Conservation (phyloP, 2,329 filamentous ascomycete genomes). For the Corynespora cassiicola region DNA sequence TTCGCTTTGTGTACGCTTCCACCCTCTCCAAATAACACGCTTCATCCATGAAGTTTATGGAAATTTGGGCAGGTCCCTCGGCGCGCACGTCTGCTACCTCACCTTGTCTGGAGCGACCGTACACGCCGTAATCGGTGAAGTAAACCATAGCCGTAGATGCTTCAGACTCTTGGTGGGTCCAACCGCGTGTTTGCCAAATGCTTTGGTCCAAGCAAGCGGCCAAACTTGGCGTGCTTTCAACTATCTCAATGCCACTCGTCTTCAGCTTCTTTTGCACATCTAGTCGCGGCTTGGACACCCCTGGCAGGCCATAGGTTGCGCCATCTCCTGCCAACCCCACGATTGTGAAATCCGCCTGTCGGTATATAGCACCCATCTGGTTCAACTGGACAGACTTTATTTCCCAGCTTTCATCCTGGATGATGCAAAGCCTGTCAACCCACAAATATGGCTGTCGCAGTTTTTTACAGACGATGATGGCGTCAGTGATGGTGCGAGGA, state of each 20-base stretch:
- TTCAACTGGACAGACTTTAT: conserved; percentile 4
- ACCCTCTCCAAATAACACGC: conserved; percentile 4
- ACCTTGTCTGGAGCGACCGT: neutral
- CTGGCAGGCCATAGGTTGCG: conserved; percentile 7
- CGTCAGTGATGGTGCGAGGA: conserved; percentile 6
- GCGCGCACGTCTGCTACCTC: no score
- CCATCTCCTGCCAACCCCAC: conserved; percentile 7
- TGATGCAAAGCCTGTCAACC: conserved; percentile 11
- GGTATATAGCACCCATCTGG: conserved; percentile 15
- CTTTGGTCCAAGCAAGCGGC: no score
- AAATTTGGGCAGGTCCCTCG: no score
- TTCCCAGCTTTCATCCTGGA: conserved; percentile 4
- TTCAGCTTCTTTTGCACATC: no score
- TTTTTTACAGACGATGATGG: conserved; percentile 3
- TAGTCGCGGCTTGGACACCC: conserved; percentile 6
- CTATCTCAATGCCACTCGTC: no score
- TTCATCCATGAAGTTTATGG: conserved; percentile 2
- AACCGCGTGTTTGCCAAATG: conserved; percentile 1
- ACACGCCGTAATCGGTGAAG: conserved; percentile 10
- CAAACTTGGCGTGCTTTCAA: no score
- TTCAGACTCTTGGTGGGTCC: conserved; percentile 14
- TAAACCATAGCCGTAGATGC: conserved; percentile 8
- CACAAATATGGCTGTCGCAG: conserved; percentile 7
- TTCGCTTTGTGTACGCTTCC: neutral
- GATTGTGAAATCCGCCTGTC: conserved; percentile 6